Percentiles rank a stretch among this genome's conserved stretches.
Evolutionary conservation across 169 alveolate species (phyloP).

Genomic region (Nephromyces sp.): DNA sequence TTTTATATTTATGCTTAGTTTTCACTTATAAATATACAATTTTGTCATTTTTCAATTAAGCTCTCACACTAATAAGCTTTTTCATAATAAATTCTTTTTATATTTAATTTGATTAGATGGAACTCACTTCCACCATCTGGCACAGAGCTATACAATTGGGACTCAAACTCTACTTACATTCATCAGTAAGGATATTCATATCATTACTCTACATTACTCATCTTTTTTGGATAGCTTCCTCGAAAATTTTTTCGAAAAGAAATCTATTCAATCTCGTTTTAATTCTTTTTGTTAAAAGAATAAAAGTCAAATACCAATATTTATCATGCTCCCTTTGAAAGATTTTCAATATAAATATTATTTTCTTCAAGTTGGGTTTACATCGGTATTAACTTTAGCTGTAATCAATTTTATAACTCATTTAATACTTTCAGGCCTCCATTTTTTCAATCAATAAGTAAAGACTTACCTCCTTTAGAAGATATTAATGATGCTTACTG

Average conservation of each 20-base stretch:
- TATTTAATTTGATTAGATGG: constrained; percentile 53
- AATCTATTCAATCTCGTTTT: no score
- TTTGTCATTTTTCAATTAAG: constrained; percentile 43
- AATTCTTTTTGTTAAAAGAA: no score
- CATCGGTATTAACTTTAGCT: no score
- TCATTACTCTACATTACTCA: constrained; percentile 4
- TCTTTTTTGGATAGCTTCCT: constrained; percentile 9
- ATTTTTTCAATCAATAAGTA: constrained; percentile 15
- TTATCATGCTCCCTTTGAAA: no score
- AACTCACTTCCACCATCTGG: constrained; percentile 68
- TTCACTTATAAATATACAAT: background rate
- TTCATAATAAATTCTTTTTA: no score
- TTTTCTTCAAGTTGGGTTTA: no score
- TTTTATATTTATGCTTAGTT: background rate
- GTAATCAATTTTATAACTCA: no score
- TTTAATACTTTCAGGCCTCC: no score
- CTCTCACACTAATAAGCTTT: no score
- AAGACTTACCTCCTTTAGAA: constrained; percentile 25
- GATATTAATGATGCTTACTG: constrained; percentile 31
- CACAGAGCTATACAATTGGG: constrained; percentile 81
- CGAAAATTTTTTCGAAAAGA: no score
- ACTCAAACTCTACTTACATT: constrained; percentile 80
- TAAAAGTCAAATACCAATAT: no score
- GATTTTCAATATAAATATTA: no score
- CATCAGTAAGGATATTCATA: constrained; percentile 61